Evolutionary conservation across 768 basidiomycete species (phyloP), one percentile per base, ranked within the genome.

Genomic region (Leccinum variicolor): DNA sequence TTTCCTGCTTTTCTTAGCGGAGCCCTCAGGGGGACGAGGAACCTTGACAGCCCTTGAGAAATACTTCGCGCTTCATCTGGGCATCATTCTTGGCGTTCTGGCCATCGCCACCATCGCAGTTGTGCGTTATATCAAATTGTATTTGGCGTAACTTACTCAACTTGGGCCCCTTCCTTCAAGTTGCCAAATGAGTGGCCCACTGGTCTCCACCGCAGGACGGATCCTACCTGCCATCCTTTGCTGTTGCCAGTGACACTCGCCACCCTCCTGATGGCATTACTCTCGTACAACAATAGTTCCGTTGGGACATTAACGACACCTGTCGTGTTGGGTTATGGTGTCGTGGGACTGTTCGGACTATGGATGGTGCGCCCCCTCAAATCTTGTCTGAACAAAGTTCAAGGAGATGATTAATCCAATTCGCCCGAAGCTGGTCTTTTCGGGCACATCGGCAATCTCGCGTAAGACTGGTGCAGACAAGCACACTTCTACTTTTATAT

Each of bases 401-500:
- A 61, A 29, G 39, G 11, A 53, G 50, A 45, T 59, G 56, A 70
- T 59, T 53, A 52, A 57, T 56, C 19, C 57, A 39, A 31, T 53
- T 54, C 36, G 23, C 51, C n/a, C 57, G 28, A 63, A 89, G 87
- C 77, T 86, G 49, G 65, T 84, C 51, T 90, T 92, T 65, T 79
- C 82, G 41, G 78, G 79, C 25, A 77, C 86, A 13, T 76, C 78
- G 25, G 67, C 74, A 39, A 69, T 81, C 49, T 90, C 89, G 31
- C 83, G 81, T 67, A 87, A 82, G 63, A 92, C 90, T 6, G 91
- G 90, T 17, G 86, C 89, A 19, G 89, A 92, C 73, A 92, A 92
- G 66, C 83, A 82, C 60, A 93, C 90, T 4, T 91, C 89, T 15
- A 67, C 84, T 5, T 92, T 92, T 70, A 74, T 92, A 21, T 93